phyloP scores from a whole-genome alignment of 139 green algal species.

The Dunaliella sp. region DNA sequence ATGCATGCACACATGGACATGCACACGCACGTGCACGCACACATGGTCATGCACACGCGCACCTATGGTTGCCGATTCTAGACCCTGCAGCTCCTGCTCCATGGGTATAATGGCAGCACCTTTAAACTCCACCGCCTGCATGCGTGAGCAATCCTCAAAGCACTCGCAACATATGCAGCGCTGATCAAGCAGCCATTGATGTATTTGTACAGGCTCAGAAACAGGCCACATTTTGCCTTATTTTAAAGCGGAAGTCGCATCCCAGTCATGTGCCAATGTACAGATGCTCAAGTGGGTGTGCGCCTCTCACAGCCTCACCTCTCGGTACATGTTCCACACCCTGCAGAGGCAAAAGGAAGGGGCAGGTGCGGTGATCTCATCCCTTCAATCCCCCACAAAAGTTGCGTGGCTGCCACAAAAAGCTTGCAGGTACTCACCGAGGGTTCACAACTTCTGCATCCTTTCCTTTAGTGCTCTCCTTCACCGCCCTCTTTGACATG shows the following conservation, averaged over 20 bases:
- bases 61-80: slow-evolving; percentile 13
- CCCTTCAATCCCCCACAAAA: no score
- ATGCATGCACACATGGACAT: background rate
- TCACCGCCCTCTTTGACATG: background rate
- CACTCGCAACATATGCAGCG: background rate
- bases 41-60: background rate
- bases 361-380: no score
- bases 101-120: background rate
- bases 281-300: background rate
- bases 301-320: background rate
- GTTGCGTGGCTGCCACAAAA: background rate
- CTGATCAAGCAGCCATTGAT: background rate
- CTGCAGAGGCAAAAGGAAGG: no score
- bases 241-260: no score
- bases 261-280: background rate
- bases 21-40: background rate
- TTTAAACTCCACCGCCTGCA: slow-evolving; percentile 15
- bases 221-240: background rate
- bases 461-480: background rate
- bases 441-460: slow-evolving; percentile 7
- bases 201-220: background rate
- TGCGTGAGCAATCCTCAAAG: background rate
- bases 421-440: no score
- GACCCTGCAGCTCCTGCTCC: background rate
- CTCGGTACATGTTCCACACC: slow-evolving; percentile 16